Conservation (phyloP, 2,329 filamentous ascomycete genomes). For the Monilinia laxa region DNA sequence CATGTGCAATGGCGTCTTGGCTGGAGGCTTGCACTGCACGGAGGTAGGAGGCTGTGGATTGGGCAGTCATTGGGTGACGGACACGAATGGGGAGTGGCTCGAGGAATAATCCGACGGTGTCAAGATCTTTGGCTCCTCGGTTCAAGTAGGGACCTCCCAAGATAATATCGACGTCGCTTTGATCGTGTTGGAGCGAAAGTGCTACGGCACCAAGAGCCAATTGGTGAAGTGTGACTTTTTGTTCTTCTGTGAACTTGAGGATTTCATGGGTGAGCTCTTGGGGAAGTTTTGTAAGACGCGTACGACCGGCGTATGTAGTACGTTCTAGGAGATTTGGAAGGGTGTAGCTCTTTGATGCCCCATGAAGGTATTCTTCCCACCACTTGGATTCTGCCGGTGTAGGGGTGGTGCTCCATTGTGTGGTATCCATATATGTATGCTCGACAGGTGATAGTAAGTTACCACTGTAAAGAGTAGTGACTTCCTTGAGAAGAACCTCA, state of each 20-base stretch:
- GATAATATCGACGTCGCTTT: conserved; percentile 31
- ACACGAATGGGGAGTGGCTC: conserved; percentile 20
- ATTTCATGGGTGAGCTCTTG: background rate
- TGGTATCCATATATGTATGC: conserved; percentile 19
- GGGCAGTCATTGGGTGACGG: background rate
- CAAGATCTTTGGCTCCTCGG: conserved; percentile 33
- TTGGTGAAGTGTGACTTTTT: conserved; percentile 24
- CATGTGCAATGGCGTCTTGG: conserved; percentile 37
- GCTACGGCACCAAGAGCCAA: conserved; percentile 23
- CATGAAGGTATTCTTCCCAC: conserved; percentile 19
- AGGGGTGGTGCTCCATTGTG: background rate
- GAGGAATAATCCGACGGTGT: conserved; percentile 29
- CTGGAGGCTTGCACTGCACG: conserved; percentile 30
- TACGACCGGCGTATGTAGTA: conserved; percentile 4
- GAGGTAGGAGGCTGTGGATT: background rate
- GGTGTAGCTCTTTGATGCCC: background rate
- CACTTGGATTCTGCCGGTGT: background rate
- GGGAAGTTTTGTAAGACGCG: background rate
- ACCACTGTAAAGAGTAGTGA: conserved; percentile 31
- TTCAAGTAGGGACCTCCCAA: conserved; percentile 39
- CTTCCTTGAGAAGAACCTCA: conserved; percentile 36
- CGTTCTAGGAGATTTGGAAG: background rate
- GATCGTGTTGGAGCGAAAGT: conserved; percentile 6
- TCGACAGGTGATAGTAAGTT: conserved; percentile 3
- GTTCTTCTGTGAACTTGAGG: background rate